Conservation (phyloP, 495 filamentous ascomycete species). For the Annulohypoxylon stygium region DNA sequence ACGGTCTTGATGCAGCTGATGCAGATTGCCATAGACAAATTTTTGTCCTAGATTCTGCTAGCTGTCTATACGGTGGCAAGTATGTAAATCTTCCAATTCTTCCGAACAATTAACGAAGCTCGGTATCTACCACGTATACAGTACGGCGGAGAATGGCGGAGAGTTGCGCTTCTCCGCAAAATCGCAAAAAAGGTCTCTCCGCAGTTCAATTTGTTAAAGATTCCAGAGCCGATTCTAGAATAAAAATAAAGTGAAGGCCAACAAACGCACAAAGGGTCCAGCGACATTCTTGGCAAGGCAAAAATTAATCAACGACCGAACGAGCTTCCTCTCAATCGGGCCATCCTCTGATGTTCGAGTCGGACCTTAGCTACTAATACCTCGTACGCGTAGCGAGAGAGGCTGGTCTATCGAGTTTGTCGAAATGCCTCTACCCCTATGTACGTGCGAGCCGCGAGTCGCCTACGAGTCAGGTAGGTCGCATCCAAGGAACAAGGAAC, state of each 20-base stretch:
- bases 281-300: slow-evolving; percentile 39
- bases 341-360: slow-evolving; percentile 47
- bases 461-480: slow-evolving; percentile 34
- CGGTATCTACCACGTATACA: background rate
- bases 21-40: background rate
- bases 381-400: slow-evolving; percentile 26
- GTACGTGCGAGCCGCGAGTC: slow-evolving; percentile 13
- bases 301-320: slow-evolving; percentile 45
- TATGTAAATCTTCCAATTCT: background rate
- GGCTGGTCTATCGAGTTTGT: slow-evolving; percentile 15
- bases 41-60: background rate
- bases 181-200: slow-evolving; percentile 23
- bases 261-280: slow-evolving; percentile 49
- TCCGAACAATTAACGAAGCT: background rate
- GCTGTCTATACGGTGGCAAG: background rate
- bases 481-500: slow-evolving; percentile 16
- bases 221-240: slow-evolving; percentile 42
- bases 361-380: slow-evolving; percentile 44
- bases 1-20: slow-evolving; percentile 6
- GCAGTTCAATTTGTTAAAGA: slow-evolving; percentile 39
- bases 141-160: slow-evolving; percentile 9
- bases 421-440: slow-evolving; percentile 9
- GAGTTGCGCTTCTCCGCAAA: slow-evolving; percentile 35
- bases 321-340: slow-evolving; percentile 46
- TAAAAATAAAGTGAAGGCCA: slow-evolving; percentile 45